phyloP scores from a whole-genome alignment of 139 green algal genomes.

The Ettlia oleoabundans region DNA sequence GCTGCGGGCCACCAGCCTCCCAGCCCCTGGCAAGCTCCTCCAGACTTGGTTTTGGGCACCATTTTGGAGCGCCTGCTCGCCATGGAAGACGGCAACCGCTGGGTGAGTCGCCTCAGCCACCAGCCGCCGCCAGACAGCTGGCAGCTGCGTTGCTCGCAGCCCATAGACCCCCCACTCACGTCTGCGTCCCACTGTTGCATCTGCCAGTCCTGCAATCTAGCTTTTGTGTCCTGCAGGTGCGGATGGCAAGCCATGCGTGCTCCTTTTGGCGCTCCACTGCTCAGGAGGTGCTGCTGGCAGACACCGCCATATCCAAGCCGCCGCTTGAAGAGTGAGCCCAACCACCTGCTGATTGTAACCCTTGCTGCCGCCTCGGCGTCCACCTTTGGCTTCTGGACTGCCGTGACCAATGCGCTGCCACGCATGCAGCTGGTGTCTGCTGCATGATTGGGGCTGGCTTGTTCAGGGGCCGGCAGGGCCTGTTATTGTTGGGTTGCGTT shows the following conservation, averaged over 20 bases:
- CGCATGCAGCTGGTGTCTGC: too few species aligned
- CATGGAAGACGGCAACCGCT: constrained; percentile 7
- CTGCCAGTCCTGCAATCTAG: too few species aligned
- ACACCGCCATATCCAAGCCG: constrained; percentile 41
- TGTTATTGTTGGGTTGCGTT: too few species aligned
- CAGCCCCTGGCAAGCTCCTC: constrained; percentile 20
- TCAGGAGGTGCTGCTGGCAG: constrained; percentile 29
- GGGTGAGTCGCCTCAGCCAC: constrained; percentile 12
- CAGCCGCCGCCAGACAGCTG: too few species aligned
- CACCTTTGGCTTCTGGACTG: background rate
- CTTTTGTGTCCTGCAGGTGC: constrained; percentile 35
- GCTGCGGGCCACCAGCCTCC: too few species aligned
- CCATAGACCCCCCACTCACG: background rate
- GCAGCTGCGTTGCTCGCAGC: background rate
- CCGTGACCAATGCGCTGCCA: too few species aligned
- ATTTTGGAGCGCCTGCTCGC: constrained; percentile 17
- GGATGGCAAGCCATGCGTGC: constrained; percentile 27
- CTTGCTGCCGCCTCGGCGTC: background rate
- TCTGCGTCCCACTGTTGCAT: background rate
- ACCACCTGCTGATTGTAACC: background rate
- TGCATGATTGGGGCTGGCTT: too few species aligned
- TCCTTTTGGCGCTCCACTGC: constrained; percentile 24
- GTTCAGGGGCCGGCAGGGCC: too few species aligned
- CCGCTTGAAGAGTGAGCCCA: constrained; percentile 20
- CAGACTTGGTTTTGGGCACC: background rate